These are phyloP conservation scores for Elaeis oleifera DNA, from an alignment of 202 grass and related monocot genomes.

Conservation along the genomic window DNA sequence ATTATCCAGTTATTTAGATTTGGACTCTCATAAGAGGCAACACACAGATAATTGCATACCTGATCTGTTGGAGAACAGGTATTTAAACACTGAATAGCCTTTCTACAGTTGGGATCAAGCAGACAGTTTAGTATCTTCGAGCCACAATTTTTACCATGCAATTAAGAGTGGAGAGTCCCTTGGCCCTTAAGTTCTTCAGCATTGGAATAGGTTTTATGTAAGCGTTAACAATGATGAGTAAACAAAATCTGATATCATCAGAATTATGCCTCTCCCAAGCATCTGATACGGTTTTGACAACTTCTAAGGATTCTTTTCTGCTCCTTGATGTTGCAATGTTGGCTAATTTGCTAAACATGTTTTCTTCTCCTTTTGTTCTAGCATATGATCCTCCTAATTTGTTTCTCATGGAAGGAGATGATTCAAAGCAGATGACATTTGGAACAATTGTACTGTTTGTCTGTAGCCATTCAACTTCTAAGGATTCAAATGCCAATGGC, in stretches of 20 bases:
- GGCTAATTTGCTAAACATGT: constrained; percentile 46
- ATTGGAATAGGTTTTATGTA: constrained; percentile 64
- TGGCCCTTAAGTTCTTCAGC: constrained; percentile 77
- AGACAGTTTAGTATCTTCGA: constrained; percentile 81
- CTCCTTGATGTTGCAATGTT: constrained; percentile 33
- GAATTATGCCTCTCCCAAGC: constrained; percentile 94
- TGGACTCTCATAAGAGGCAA: constrained; percentile 80
- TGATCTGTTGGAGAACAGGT: constrained; percentile 78
- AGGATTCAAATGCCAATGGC: not conserved
- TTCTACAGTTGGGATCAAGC: constrained; percentile 75
- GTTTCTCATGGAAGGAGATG: constrained; percentile 51
- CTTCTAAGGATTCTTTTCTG: constrained; percentile 40
- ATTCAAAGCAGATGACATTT: constrained; percentile 85
- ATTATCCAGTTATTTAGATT: constrained; percentile 17
- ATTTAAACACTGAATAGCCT: constrained; percentile 87
- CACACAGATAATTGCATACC: constrained; percentile 90
- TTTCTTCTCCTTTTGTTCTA: constrained; percentile 33
- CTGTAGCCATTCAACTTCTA: constrained; percentile 38
- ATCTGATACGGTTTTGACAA: constrained; percentile 60
- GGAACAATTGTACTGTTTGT: constrained; percentile 46
- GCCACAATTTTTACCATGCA: constrained; percentile 83
- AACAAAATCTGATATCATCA: constrained; percentile 90
- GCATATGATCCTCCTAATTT: constrained; percentile 59
- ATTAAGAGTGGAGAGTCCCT: constrained; percentile 77
- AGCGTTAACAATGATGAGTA: constrained; percentile 72